Conservation (phyloP, 768 basidiomycete species). For the Galerina sulciceps region DNA sequence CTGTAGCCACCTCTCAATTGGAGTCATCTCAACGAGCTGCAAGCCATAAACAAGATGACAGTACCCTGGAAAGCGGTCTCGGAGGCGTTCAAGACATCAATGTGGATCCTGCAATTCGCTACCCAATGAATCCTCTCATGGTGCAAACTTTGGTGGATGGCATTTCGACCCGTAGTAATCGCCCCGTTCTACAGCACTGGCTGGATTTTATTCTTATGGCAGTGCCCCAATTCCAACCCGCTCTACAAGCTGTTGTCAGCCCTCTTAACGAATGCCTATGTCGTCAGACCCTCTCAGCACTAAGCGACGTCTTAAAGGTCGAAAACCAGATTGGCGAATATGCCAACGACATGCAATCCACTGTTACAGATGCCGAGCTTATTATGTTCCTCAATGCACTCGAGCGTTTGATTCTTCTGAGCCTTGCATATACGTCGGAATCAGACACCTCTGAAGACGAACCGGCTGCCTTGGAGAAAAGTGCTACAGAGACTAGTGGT, state of each 20-base stretch:
- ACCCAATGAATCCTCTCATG: conserved; percentile 71
- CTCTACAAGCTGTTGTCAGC: conserved; percentile 65
- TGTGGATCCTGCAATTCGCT: conserved; percentile 35
- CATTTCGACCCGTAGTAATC: conserved; percentile 68
- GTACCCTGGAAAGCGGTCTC: conserved; percentile 30
- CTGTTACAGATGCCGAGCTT: conserved; percentile 79
- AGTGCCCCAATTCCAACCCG: conserved; percentile 80
- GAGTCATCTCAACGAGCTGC: conserved; percentile 31
- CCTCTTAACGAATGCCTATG: conserved; percentile 84
- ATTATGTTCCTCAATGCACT: conserved; percentile 83
- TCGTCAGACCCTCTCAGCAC: conserved; percentile 60
- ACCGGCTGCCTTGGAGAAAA: conserved; percentile 52
- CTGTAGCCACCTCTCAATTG: conserved; percentile 53
- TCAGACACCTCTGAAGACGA: conserved; percentile 60
- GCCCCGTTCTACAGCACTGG: conserved; percentile 91
- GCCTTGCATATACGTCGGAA: conserved; percentile 63
- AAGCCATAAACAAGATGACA: conserved; percentile 26
- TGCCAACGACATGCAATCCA: conserved; percentile 46
- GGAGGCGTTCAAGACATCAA: conserved; percentile 34
- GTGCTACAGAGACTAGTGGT: conserved; percentile 58
- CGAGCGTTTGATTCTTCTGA: conserved; percentile 80
- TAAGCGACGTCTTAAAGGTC: conserved; percentile 58
- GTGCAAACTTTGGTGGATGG: conserved; percentile 84
- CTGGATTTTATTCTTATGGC: conserved; percentile 95
- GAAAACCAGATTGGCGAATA: conserved; percentile 39